Base-by-base conservation (phyloP, 257 asterid genomes). In the Nicotiana tomentosiformis region DNA sequence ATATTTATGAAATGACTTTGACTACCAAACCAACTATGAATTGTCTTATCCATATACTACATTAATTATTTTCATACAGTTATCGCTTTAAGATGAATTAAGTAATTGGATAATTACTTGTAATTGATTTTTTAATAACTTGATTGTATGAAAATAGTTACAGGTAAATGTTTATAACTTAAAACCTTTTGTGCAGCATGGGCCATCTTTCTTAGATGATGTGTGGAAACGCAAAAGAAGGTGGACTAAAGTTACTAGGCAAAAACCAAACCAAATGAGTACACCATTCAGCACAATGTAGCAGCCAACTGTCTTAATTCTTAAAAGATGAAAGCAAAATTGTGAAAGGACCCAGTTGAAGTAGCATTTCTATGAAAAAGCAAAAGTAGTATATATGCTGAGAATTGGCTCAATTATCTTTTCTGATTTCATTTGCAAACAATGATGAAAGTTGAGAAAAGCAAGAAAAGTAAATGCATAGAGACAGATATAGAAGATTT, bases 401-500 rank as follows among this genome's bases (percentile, higher is more conserved):
- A 64, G 82, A 82, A 66, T 82, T 64, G 85, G 77, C 84, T 70
- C 74, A 30, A 51, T 83, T 72, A 88, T 84, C 83, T 72, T 82
- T 69, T 85, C 76, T 78, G 82, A 84, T 84, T 90, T 82, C 84
- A 86, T 88, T 86, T 82, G 83, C 67, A 53, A 65, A 60, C 84
- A 82, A 85, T 85, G 80, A 91, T 87, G 87, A 69, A 77, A 85
- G 84, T 46, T 72, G 69, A 79, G 66, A 66, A 86, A 86, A 90
- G 86, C 58, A 81, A 88, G 29, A 51, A 66, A 78, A 82, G 33
- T 35, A 37, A 57, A 62, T 82, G 46, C 65, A 82, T 32, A 30
- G 51, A 72, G 49, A 82, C 81, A 57, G 66, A 82, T 30, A 70
- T 30, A 70, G 60, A 82, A 55, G 55, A 82, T 68, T 55, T 61